A percentile compares a stretch with the other conserved stretches of the same genome.
Conservation (phyloP, 306 rosid genomes). For the Citrullus mucosospermus region DNA sequence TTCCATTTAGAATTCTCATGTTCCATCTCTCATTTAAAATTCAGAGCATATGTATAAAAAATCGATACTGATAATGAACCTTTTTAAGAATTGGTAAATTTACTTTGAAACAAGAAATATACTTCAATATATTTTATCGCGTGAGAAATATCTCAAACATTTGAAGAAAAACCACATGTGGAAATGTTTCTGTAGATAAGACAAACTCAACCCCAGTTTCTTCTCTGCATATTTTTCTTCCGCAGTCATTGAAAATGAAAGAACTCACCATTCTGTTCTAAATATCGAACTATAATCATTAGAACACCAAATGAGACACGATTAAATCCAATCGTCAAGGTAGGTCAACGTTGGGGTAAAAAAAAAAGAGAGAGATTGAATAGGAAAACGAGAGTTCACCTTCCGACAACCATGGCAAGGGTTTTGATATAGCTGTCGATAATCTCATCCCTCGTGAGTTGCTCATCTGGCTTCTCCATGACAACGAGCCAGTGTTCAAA, state of each 20-base stretch:
- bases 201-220: not conserved
- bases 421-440: constrained; percentile 72
- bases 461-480: constrained; percentile 75
- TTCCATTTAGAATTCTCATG: not conserved
- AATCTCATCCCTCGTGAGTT: constrained; percentile 60
- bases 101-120: not conserved
- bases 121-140: not conserved
- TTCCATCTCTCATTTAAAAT: not conserved
- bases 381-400: constrained; percentile 19
- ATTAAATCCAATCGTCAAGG: not conserved
- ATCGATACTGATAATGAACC: constrained; percentile 5
- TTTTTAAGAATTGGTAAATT: not conserved
- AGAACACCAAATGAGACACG: not conserved
- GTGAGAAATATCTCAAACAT: not conserved
- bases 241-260: not conserved
- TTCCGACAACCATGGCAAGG: constrained; percentile 52
- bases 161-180: not conserved
- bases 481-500: constrained; percentile 97
- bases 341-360: too few relatives aligned
- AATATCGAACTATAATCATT: not conserved
- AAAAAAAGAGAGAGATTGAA: not conserved
- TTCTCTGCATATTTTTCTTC: not conserved
- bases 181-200: not conserved
- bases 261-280: not conserved
- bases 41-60: constrained; percentile 30